Conservation (phyloP, 2,329 filamentous ascomycete species). For the Aspergillus sp. region DNA sequence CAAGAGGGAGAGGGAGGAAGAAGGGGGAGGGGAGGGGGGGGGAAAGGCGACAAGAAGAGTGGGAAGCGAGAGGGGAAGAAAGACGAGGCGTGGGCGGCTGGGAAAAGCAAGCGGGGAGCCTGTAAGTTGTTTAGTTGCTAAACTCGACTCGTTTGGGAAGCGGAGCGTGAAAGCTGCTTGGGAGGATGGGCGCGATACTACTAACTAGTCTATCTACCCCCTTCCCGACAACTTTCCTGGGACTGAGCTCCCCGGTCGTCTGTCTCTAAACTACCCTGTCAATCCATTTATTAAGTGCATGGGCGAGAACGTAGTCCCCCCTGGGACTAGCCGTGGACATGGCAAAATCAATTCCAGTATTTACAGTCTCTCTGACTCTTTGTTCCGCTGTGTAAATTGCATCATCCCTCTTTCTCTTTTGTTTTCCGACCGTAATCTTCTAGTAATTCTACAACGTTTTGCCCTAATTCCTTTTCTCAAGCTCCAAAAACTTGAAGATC, state of each 20-base stretch:
- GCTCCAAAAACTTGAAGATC: not conserved
- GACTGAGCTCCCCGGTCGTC: not conserved
- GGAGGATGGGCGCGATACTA: not conserved
- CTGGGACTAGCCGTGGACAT: not conserved
- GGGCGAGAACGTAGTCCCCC: not conserved
- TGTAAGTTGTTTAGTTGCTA: conserved; percentile 1
- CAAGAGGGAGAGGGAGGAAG: conserved; percentile 18
- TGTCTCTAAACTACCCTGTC: not conserved
- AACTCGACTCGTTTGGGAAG: not conserved
- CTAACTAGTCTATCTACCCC: not conserved
- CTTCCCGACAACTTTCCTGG: not conserved
- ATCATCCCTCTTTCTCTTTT: not conserved
- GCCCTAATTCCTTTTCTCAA: not conserved
- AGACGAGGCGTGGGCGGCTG: conserved; percentile 19
- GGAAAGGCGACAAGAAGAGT: conserved; percentile 24
- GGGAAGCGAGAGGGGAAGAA: conserved; percentile 25
- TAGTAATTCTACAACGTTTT: no score
- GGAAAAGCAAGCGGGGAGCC: conserved; percentile 22
- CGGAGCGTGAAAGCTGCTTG: not conserved
- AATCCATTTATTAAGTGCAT: not conserved
- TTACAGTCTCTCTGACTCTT: not conserved
- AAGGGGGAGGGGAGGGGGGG: conserved; percentile 24
- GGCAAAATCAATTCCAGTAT: not conserved
- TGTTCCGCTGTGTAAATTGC: not conserved
- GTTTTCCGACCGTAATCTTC: not conserved